A percentile compares a stretch with the other conserved stretches of the same genome.
These are phyloP conservation scores for Sarocladium kiliense DNA, from an alignment of 2,329 filamentous ascomycete genomes.

Conservation along the genomic window DNA sequence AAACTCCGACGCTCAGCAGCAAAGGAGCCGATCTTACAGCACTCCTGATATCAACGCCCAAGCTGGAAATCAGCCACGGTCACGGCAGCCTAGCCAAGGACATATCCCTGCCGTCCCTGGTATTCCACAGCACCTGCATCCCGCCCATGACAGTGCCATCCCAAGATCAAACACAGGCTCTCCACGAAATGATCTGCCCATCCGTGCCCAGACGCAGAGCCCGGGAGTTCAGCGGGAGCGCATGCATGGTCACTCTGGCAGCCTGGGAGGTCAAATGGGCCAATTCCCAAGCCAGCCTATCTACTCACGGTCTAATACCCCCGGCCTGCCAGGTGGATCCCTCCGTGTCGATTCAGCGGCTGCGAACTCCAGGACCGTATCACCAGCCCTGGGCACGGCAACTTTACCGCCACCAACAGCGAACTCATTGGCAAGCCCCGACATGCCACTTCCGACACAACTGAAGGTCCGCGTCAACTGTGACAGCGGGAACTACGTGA, in stretches of 20 bases:
- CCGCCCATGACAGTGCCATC: slow-evolving; percentile 56
- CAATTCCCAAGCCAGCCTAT: slow-evolving; percentile 53
- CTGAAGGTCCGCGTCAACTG: slow-evolving; percentile 95
- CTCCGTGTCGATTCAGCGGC: slow-evolving; percentile 33
- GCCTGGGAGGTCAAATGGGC: slow-evolving; percentile 45
- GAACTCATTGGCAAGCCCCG: slow-evolving; percentile 33
- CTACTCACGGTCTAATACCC: slow-evolving; percentile 42
- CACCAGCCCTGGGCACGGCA: slow-evolving; percentile 38
- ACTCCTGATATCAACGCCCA: slow-evolving; percentile 82
- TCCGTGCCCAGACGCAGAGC: slow-evolving; percentile 65
- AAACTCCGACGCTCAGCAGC: slow-evolving; percentile 55
- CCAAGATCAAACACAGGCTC: slow-evolving; percentile 80
- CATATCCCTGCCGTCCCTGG: slow-evolving; percentile 68
- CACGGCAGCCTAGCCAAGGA: slow-evolving; percentile 44
- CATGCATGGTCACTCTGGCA: slow-evolving; percentile 42
- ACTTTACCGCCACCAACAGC: slow-evolving; percentile 19
- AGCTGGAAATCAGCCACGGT: slow-evolving; percentile 49
- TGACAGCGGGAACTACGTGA: slow-evolving; percentile 79
- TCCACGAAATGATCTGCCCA: slow-evolving; percentile 62
- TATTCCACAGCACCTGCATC: slow-evolving; percentile 65
- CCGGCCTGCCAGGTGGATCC: slow-evolving; percentile 27
- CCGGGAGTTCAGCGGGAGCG: slow-evolving; percentile 63
- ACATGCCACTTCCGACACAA: slow-evolving; percentile 62
- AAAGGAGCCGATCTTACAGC: slow-evolving; percentile 83
- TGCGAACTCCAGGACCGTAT: slow-evolving; percentile 38